phyloP scores from a whole-genome alignment of 2,329 filamentous ascomycete genomes.

The Neopestalotiopsis sp. region DNA sequence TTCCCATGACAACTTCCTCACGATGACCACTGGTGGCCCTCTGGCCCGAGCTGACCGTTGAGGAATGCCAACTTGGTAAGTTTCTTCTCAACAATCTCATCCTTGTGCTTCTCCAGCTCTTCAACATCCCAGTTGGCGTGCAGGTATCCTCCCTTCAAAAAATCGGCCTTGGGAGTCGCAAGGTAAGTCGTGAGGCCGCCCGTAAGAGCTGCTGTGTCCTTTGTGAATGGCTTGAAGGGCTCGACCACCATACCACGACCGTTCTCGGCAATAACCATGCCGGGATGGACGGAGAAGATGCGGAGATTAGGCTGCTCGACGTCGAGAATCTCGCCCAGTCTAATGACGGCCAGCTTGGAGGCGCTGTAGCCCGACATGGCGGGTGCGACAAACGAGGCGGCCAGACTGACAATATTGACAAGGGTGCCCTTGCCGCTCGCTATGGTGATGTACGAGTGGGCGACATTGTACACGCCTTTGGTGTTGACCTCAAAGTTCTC shows the following conservation, averaged over 20 bases:
- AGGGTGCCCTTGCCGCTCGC: constrained; percentile 29
- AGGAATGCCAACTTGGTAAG: constrained; percentile 16
- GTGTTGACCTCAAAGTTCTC: constrained; percentile 54
- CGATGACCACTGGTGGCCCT: not conserved
- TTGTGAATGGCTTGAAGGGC: constrained; percentile 30
- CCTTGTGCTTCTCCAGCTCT: constrained; percentile 34
- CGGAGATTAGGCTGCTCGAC: constrained; percentile 30
- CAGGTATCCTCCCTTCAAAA: constrained; percentile 37
- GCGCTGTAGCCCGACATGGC: constrained; percentile 28
- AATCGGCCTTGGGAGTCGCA: constrained; percentile 34
- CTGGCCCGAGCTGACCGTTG: constrained; percentile 13
- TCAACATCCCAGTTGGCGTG: constrained; percentile 42
- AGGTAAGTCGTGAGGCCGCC: constrained; percentile 37
- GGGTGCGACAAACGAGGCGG: constrained; percentile 25
- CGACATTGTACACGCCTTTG: constrained; percentile 44
- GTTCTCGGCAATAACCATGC: constrained; percentile 29
- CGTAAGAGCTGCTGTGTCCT: constrained; percentile 35
- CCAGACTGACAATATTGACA: constrained; percentile 30
- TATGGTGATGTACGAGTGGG: not conserved
- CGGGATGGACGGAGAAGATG: constrained; percentile 27
- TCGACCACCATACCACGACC: constrained; percentile 27
- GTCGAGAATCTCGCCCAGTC: constrained; percentile 30
- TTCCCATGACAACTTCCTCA: no score
- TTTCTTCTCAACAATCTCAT: constrained; percentile 33
- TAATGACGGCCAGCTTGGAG: constrained; percentile 29